Conservation (phyloP, 2,329 filamentous ascomycete species). For the Dothistroma pini region DNA sequence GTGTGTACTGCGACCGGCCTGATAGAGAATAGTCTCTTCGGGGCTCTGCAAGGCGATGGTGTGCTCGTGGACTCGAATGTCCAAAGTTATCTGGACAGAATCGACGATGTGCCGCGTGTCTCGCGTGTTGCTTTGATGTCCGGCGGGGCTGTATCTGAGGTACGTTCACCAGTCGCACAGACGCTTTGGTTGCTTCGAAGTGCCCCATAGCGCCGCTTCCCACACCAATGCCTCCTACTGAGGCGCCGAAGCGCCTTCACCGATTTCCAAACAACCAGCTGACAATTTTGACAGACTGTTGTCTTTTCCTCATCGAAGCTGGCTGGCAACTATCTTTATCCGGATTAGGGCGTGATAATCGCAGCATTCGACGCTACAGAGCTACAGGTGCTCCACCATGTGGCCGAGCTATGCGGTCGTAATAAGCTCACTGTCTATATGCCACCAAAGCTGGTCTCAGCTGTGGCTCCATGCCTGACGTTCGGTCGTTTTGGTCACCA, state of each 20-base stretch:
- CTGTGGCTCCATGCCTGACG: constrained; percentile 34
- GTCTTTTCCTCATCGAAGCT: constrained; percentile 25
- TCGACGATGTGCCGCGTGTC: constrained; percentile 6
- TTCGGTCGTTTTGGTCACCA: constrained; percentile 35
- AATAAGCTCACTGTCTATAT: constrained; percentile 33
- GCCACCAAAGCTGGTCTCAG: constrained; percentile 30
- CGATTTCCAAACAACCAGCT: no score
- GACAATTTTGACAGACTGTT: constrained; percentile 15
- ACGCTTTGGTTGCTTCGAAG: no score
- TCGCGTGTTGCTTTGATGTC: constrained; percentile 22
- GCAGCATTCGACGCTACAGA: constrained; percentile 22
- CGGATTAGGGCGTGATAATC: constrained; percentile 20
- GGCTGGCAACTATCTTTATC: constrained; percentile 16
- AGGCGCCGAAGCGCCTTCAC: no score
- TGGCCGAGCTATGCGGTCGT: constrained; percentile 32
- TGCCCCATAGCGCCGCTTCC: no score
- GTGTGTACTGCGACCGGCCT: constrained; percentile 30
- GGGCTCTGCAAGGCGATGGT: constrained; percentile 26
- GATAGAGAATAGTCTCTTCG: constrained; percentile 29
- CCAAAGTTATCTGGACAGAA: constrained; percentile 9
- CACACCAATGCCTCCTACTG: no score
- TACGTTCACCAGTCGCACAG: no score
- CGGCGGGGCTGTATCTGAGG: constrained; percentile 18
- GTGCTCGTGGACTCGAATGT: constrained; percentile 20
- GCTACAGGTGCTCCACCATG: constrained; percentile 28